Base-by-base conservation (phyloP, 225 moss, liverwort and hornwort species). In the Marchantia paleacea region DNA sequence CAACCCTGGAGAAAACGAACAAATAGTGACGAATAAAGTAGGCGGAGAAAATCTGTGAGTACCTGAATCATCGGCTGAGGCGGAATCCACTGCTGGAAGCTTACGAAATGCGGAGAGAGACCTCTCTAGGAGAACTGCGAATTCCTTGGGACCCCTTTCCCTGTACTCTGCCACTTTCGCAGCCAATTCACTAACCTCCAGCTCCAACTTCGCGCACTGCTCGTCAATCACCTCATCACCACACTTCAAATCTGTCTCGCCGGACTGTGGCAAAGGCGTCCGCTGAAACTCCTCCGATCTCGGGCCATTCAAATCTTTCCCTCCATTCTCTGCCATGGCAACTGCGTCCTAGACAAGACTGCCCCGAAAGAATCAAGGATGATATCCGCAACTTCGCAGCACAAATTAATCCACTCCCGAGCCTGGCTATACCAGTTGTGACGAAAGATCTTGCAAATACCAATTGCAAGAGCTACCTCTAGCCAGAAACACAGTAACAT, bases 81-180 rank as follows among this genome's bases (percentile, higher is more conserved):
- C 22, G 39, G 26, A 51, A 29, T 22, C 47, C 50, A 20, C 50
- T 6, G 29, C 13, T 4, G 61, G 71, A 22, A 71, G 62, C 53
- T 60, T 16, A 69, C 54, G 14, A 57, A 69, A 29, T 7, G 68
- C 66, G 7, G 68, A 79, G 2, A 67, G 26, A 22, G 78, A 75
- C 51, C 39, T 52, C 57, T 85, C 85, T 8, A 85, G 74, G 3
- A 75, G 69, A 63, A 15, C 20, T 16, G 74, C 81, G 28, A 75
- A 85, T 18, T 60, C 78, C n/a, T 12, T 30, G 11, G 81, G 85
- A 20, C 81, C 85, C 20, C 64, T 74, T 67, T 81, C 74, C 48
- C 79, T 49, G 69, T 70, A 81, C 49, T 75, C 68, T 31, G 64
- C 75, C 79, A 75, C 78, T 78, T 75, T 81, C 52, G 55, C 75